phyloP scores from a whole-genome alignment of 495 filamentous ascomycete species.

The Paragyromitra xinjiangensis region DNA sequence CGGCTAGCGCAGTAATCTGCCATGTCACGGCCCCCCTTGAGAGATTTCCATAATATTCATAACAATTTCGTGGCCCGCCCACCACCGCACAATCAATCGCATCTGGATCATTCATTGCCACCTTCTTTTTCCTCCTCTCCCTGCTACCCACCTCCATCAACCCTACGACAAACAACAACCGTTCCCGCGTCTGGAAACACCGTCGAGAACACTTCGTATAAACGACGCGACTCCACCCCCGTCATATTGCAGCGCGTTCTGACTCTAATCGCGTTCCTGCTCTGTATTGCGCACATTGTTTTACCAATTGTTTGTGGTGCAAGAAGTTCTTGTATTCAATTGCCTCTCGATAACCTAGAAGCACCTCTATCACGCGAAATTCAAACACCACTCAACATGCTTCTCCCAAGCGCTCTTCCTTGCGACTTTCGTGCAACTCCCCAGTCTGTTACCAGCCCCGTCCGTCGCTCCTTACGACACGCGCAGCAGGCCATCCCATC shows the following conservation, averaged over 20 bases:
- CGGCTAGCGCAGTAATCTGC: constrained; percentile 49
- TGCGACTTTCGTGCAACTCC: constrained; percentile 52
- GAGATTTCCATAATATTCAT: constrained; percentile 37
- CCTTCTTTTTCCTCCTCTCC: constrained; percentile 39
- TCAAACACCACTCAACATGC: constrained; percentile 46
- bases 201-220: constrained; percentile 34
- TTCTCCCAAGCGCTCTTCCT: constrained; percentile 57
- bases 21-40: constrained; percentile 53
- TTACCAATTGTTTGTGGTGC: constrained; percentile 34
- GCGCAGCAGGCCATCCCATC: constrained; percentile 37
- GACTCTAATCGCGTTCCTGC: constrained; percentile 20
- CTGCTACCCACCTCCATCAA: constrained; percentile 23
- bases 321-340: constrained; percentile 44
- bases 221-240: constrained; percentile 43
- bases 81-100: constrained; percentile 18
- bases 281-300: constrained; percentile 29
- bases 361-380: constrained; percentile 17
- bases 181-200: constrained; percentile 31
- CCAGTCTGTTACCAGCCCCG: constrained; percentile 33
- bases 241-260: constrained; percentile 31
- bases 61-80: constrained; percentile 47
- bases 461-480: constrained; percentile 51
- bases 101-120: constrained; percentile 42
- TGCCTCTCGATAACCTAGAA: constrained; percentile 25
- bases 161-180: constrained; percentile 33